Conservation (phyloP, 352 stramenopile species). For the Globisporangium ultimum region DNA sequence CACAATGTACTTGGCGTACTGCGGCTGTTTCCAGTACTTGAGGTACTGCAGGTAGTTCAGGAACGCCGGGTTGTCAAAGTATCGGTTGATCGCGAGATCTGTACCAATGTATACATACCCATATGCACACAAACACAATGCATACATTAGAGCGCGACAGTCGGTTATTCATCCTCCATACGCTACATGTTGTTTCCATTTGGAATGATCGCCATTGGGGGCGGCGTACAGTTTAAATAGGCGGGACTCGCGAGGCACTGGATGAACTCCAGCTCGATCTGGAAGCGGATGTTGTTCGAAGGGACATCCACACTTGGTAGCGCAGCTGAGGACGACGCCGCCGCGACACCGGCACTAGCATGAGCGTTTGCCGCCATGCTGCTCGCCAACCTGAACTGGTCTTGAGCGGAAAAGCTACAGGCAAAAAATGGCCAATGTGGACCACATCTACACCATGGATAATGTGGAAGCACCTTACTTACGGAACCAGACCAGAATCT, state of each 20-base stretch:
- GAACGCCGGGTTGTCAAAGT: conserved; percentile 90
- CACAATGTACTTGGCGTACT: conserved; percentile 91
- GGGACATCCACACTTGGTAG: conserved; percentile 50
- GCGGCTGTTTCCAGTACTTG: conserved; percentile 91
- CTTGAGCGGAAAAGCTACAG: too few species aligned
- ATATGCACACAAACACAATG: not conserved
- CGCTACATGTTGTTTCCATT: too few species aligned
- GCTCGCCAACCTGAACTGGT: not conserved
- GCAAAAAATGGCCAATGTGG: not conserved
- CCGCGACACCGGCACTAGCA: not conserved
- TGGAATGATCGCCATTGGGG: not conserved
- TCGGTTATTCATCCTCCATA: too few species aligned
- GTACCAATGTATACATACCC: not conserved
- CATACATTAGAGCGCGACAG: not conserved
- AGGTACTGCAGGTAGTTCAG: conserved; percentile 91
- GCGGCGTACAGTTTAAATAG: conserved; percentile 83
- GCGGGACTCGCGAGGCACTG: conserved; percentile 87
- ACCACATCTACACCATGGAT: too few species aligned
- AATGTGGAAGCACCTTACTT: too few species aligned
- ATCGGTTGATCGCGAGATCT: conserved; percentile 89
- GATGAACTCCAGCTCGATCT: conserved; percentile 93
- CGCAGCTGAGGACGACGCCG: not conserved
- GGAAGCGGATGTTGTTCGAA: conserved; percentile 89
- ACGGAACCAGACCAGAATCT: too few species aligned
- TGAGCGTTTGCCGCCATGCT: conserved; percentile 1